Percentiles rank a stretch among this genome's conserved stretches.
phyloP scores from a whole-genome alignment of 1,284 basidiomycete species.

The Caloboletus firmus region DNA sequence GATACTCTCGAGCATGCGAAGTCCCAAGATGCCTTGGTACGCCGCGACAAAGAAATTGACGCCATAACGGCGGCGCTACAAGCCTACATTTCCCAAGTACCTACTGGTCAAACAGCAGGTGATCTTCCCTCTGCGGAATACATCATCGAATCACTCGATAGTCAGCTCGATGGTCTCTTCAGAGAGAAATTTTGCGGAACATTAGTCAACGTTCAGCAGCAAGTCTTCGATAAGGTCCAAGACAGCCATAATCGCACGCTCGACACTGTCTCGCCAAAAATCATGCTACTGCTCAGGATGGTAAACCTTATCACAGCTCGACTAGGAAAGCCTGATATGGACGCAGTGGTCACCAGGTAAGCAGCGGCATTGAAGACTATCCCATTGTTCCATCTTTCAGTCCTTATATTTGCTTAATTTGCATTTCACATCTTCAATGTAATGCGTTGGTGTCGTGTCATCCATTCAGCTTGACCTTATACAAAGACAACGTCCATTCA shows the following conservation, averaged over 20 bases:
- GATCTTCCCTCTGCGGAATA: slow-evolving; percentile 41
- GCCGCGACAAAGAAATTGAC: slow-evolving; percentile 33
- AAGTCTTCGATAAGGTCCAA: slow-evolving; percentile 41
- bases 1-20: slow-evolving; percentile 12
- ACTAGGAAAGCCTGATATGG: slow-evolving; percentile 31
- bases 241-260: slow-evolving; percentile 40
- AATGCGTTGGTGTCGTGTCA: not conserved
- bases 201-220: slow-evolving; percentile 37
- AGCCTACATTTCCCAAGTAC: slow-evolving; percentile 38
- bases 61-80: slow-evolving; percentile 44
- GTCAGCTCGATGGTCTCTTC: slow-evolving; percentile 40
- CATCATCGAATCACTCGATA: slow-evolving; percentile 43
- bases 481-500: slow-evolving; percentile 9
- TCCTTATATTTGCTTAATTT: not conserved
- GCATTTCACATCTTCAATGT: not conserved
- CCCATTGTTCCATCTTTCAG: not conserved
- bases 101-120: slow-evolving; percentile 26
- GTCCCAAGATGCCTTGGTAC: slow-evolving; percentile 15
- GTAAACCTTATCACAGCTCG: slow-evolving; percentile 30
- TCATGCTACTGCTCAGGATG: slow-evolving; percentile 34
- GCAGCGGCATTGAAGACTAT: not conserved
- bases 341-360: slow-evolving; percentile 8
- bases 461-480: slow-evolving; percentile 2
- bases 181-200: slow-evolving; percentile 40
- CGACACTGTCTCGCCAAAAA: slow-evolving; percentile 40